These are phyloP conservation scores for Trematosphaeria pertusa DNA, from an alignment of 2,329 filamentous ascomycete genomes.

Conservation along the genomic window DNA sequence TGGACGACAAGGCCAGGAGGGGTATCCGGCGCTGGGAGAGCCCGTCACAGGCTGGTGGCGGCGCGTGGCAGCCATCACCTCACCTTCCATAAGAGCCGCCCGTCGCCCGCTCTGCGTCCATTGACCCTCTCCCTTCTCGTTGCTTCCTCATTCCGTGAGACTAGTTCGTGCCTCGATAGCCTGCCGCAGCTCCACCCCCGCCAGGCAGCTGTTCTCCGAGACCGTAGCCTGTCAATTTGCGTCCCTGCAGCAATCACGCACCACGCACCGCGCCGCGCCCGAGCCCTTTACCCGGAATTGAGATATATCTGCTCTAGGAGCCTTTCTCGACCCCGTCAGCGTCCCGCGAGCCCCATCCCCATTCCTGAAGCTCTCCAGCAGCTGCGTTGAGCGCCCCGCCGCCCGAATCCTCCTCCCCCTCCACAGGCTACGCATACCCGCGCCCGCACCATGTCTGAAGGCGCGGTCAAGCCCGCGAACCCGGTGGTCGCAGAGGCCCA, in stretches of 20 bases:
- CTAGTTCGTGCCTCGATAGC: background rate
- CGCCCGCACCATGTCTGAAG: slow-evolving; percentile 53
- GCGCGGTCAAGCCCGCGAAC: slow-evolving; percentile 44
- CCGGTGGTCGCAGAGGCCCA: slow-evolving; percentile 76
- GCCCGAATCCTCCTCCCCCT: slow-evolving; percentile 13
- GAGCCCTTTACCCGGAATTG: slow-evolving; percentile 48
- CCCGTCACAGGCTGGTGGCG: background rate
- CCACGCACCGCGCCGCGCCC: slow-evolving; percentile 16
- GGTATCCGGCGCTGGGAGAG: slow-evolving; percentile 12
- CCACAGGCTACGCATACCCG: slow-evolving; percentile 11
- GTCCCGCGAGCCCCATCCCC: background rate
- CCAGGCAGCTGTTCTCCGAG: slow-evolving; percentile 34
- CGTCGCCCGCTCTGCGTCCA: too few relatives aligned
- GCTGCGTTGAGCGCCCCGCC: too few relatives aligned
- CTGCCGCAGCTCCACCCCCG: slow-evolving; percentile 1
- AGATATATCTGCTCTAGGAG: slow-evolving; percentile 29
- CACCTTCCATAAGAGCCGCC: background rate
- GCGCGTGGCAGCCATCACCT: background rate
- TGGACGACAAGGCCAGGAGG: slow-evolving; percentile 28
- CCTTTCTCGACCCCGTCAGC: slow-evolving; percentile 6
- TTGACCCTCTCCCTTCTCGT: too few relatives aligned
- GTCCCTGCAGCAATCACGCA: slow-evolving; percentile 36
- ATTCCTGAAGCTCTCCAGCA: too few relatives aligned
- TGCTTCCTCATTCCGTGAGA: background rate
- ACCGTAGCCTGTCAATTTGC: slow-evolving; percentile 27